These are phyloP conservation scores for Thecaphora frezii DNA, from an alignment of 1,284 basidiomycete species.

Conservation along the genomic window DNA sequence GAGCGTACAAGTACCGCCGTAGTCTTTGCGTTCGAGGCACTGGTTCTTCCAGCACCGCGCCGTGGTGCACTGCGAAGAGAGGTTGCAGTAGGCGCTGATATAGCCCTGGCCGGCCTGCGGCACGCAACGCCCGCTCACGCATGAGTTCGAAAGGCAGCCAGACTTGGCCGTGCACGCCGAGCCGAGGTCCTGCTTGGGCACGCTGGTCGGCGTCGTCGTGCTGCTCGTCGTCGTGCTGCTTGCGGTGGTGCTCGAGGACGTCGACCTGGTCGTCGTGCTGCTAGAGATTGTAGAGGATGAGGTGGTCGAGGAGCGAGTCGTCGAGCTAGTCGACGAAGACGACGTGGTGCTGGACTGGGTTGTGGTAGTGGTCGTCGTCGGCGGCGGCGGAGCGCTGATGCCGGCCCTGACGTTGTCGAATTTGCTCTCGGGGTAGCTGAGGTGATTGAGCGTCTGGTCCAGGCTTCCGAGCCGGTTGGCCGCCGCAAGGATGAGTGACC, in stretches of 20 bases:
- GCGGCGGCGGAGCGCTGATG: neutral
- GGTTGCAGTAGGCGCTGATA: neutral
- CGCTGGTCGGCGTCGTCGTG: neutral
- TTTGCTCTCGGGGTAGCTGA: constrained; percentile 62
- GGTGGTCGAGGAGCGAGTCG: neutral
- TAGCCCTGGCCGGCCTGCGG: neutral
- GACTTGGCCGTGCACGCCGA: neutral
- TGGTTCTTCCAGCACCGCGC: neutral
- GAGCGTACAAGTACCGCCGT: neutral
- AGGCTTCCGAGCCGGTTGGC: constrained; percentile 20
- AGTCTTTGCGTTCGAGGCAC: neutral
- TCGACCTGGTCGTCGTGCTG: too few species aligned
- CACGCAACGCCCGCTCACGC: neutral
- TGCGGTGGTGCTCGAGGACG: too few species aligned
- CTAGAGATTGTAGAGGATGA: neutral
- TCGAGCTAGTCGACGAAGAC: neutral
- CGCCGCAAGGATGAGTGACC: constrained; percentile 8
- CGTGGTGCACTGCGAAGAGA: neutral
- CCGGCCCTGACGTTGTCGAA: constrained; percentile 54
- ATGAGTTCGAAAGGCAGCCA: neutral
- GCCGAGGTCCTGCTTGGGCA: neutral
- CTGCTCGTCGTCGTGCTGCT: too few species aligned
- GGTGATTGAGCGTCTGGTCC: constrained; percentile 69
- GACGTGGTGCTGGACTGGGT: neutral
- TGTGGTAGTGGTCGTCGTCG: neutral